These are phyloP conservation scores for Emericellopsis atlantica DNA, from an alignment of 2,329 filamentous ascomycete species.

Conservation along the genomic window DNA sequence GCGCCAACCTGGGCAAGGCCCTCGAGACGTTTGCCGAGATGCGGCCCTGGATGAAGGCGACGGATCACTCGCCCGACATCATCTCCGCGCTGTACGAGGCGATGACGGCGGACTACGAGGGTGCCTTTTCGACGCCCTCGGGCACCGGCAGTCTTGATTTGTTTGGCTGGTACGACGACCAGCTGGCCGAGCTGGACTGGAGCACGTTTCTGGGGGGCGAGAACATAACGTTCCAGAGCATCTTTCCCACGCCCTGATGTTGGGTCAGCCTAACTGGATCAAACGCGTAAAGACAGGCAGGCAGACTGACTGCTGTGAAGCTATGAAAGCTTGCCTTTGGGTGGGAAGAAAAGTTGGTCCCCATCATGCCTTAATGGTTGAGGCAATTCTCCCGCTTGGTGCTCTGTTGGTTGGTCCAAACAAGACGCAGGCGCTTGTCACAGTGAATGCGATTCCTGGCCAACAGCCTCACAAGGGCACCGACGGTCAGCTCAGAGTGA, in stretches of 20 bases:
- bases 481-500: too few species aligned
- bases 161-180: constrained; percentile 14
- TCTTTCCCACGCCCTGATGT: constrained; percentile 6
- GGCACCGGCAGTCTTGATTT: constrained; percentile 10
- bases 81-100: constrained; percentile 13
- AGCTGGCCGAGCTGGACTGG: constrained; percentile 14
- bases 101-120: constrained; percentile 9
- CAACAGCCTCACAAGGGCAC: too few species aligned
- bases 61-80: constrained; percentile 12
- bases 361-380: too few species aligned
- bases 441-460: too few species aligned
- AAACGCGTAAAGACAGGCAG: too few species aligned
- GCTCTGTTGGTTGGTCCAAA: too few species aligned
- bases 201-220: constrained; percentile 11
- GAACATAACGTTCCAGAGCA: constrained; percentile 4
- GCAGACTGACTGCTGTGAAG: too few species aligned
- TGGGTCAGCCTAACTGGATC: too few species aligned
- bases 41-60: constrained; percentile 14
- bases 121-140: constrained; percentile 9
- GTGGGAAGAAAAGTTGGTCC: too few species aligned
- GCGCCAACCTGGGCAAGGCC: constrained; percentile 11
- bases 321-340: too few species aligned
- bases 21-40: constrained; percentile 13
- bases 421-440: too few species aligned
- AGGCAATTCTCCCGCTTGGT: too few species aligned